Base-by-base conservation (phyloP, 495 filamentous ascomycete species). In the Ascobolus immersus region DNA sequence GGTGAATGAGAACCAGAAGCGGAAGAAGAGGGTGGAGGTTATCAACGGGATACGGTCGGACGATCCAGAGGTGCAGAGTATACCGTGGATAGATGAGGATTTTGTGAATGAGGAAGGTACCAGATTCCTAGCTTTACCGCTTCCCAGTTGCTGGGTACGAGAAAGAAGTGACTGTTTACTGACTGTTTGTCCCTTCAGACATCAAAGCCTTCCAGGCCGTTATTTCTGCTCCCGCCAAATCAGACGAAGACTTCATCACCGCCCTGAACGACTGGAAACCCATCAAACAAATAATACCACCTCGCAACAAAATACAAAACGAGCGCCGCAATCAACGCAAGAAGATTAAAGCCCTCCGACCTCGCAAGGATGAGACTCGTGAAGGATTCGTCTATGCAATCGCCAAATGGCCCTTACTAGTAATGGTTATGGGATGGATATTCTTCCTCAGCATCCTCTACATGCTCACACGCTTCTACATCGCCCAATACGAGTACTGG, bases 331-430 rank as follows among this genome's bases (percentile, higher is more conserved):
- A 43, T 40, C 39, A 38, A 21, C 54, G 55, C 37, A 61, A 58
- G 37, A 40, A 39, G 14, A 54, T 54, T 6, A 52, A 48, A 39
- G 30, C 11, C 28, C 36, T 17, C 12, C 40, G 48, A 9, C 60
- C 74, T 33, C 71, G 69, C 33, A 77, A 68, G 39, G 86, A 96
- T 50, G 86, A 96, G 53, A 93, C 84, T 2, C 59, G 86, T 31
- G 86, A 96, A 54, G 86, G 86, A 0, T 78, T 82, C 43, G 61
- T 89, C 10, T 94, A 96, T 50, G 63, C 61, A 1, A 46, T 94
- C 17, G 55, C 91, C 28, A 90, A 92, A 51, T 93, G 81, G 78
- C 89, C 86, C 4, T 64, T 96, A 38, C 56, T 96, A 19, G 43
- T 77, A 12, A 55, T 71, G 19, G 81, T 92, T 0, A 60, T 71